Evolutionary conservation across 2,329 filamentous ascomycete species (phyloP), one percentile per base, ranked within the genome.

Genomic region (Colletotrichum liaoningense): DNA sequence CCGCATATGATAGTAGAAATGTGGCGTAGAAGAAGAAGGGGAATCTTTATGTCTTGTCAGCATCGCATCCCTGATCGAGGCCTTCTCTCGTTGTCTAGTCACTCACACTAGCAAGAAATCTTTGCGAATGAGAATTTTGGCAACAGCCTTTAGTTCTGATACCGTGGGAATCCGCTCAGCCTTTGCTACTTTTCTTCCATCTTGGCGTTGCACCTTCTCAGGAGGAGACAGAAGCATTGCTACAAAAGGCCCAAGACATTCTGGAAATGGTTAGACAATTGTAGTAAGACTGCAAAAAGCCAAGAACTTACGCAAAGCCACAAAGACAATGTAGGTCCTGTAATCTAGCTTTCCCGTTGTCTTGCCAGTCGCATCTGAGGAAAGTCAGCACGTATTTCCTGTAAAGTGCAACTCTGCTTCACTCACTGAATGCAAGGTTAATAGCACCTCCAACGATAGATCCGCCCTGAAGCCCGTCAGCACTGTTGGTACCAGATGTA

Each of bases 1-100:
- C 75, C 16, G 74, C 76, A 55, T 78, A 79, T 4, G 76, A 76
- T 0, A 77, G 75, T 11, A 69, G 56, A 49, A 71, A 67, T 16
- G 65, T 74, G 11, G 58, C 67, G 56, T 73, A 69, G n/a, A 73
- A 69, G 55, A 71, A 68, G 22, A 67, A 66, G 5, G 55, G 70
- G 1, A 68, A 69, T 2, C 70, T 73, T 33, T 6, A 7, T 9
- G 7, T 38, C 52, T 33, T 1, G 5, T 62, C n/a, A 1, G 49
- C 33, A 35, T 35, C 11, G 11, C 33, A 35, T 12, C 30, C 30
- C 30, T 33, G 9, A 33, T 33, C 30, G 30, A 33, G 30, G 30
- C 30, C 2, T 3, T 12, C 11, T 7, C 7, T 11, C 16, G 6
- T 2, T 4, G 24, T 24, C 22, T 49, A 1, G 3, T 11, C 19